These are phyloP conservation scores for Teratosphaeriaceae sp. DNA, from an alignment of 2,329 filamentous ascomycete genomes.

Conservation along the genomic window DNA sequence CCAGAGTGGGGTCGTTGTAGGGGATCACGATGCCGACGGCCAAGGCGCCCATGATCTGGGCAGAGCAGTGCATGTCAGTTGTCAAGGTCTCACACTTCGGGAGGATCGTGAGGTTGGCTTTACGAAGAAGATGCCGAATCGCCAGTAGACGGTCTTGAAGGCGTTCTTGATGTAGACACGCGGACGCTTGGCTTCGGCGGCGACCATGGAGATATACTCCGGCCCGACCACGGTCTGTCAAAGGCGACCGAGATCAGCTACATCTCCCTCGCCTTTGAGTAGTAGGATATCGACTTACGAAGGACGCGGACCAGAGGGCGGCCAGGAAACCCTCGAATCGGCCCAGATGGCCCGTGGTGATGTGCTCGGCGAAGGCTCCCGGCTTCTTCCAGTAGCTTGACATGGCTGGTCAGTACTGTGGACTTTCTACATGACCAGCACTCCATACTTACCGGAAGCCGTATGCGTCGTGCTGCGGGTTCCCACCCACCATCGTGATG, in stretches of 20 bases:
- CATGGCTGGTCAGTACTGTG: neutral
- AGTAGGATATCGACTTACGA: no score
- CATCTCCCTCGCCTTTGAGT: no score
- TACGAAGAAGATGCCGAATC: constrained; percentile 45
- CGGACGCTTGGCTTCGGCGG: constrained; percentile 42
- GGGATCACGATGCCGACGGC: constrained; percentile 39
- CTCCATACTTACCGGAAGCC: constrained; percentile 36
- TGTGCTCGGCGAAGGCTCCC: constrained; percentile 26
- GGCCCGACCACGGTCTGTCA: constrained; percentile 35
- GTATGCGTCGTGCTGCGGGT: constrained; percentile 28
- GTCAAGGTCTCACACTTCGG: no score
- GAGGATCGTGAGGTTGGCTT: no score
- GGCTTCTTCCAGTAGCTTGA: constrained; percentile 21
- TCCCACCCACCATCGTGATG: constrained; percentile 29
- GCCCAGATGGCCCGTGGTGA: constrained; percentile 23
- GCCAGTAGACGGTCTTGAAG: constrained; percentile 45
- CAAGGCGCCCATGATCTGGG: constrained; percentile 41
- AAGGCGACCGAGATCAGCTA: no score
- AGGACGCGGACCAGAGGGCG: constrained; percentile 33
- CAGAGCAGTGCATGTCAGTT: no score
- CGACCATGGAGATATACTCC: constrained; percentile 45
- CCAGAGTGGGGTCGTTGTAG: constrained; percentile 27
- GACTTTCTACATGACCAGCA: no score
- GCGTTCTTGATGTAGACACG: constrained; percentile 41
- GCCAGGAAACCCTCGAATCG: constrained; percentile 31